These are phyloP conservation scores for Monsonia emarginata DNA, from an alignment of 441 rosid species.

Conservation along the genomic window DNA sequence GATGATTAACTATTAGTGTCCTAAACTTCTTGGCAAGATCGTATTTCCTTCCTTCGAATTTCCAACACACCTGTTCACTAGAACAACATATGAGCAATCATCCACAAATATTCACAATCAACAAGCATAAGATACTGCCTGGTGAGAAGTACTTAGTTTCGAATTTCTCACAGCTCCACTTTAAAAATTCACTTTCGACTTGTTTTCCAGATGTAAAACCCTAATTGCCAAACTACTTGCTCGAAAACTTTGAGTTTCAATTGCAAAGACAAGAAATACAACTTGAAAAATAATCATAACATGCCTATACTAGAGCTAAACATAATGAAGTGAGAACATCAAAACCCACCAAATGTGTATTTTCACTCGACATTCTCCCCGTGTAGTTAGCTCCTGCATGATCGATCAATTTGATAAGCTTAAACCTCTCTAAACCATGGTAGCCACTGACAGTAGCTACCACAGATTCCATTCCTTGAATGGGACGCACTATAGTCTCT, in stretches of 20 bases:
- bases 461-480: conserved; percentile 65
- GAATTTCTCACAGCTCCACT: not conserved
- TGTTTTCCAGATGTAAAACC: not conserved
- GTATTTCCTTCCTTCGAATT: conserved; percentile 65
- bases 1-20: conserved; percentile 55
- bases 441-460: conserved; percentile 83
- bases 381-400: conserved; percentile 65
- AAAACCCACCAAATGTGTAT: conserved; percentile 60
- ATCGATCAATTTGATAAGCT: conserved; percentile 70
- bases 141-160: no score
- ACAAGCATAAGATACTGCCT: not conserved
- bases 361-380: conserved; percentile 54
- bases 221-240: not conserved
- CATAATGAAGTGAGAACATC: not conserved
- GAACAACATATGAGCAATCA: not conserved
- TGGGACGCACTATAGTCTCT: conserved; percentile 7
- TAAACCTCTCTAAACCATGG: conserved; percentile 63
- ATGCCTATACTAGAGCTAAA: not conserved
- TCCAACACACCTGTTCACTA: conserved; percentile 61
- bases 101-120: not conserved
- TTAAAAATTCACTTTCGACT: not conserved
- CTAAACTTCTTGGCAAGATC: conserved; percentile 49
- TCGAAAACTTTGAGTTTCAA: not conserved
- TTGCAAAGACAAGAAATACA: not conserved
- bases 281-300: not conserved